Evolutionary conservation across 2,329 filamentous ascomycete genomes (phyloP).

Genomic region (Epichloe uncinata): DNA sequence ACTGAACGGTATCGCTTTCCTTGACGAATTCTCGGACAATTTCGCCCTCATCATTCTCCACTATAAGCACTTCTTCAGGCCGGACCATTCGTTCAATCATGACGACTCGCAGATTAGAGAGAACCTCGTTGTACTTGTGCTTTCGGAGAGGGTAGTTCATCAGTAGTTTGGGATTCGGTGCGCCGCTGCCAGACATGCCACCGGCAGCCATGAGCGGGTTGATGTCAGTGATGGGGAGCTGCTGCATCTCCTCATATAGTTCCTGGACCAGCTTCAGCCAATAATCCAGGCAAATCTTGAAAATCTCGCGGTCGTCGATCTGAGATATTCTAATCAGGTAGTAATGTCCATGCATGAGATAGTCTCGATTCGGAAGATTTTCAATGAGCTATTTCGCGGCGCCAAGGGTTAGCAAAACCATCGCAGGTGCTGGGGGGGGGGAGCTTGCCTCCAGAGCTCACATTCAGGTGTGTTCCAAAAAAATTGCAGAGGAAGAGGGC

Average conservation of each 20-base stretch:
- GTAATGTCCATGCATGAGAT: slow-evolving; percentile 89
- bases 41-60: slow-evolving; percentile 99
- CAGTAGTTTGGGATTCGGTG: slow-evolving; percentile 71
- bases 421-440: background rate
- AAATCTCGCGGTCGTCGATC: slow-evolving; percentile 97
- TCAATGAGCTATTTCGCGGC: slow-evolving; percentile 58
- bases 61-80: slow-evolving; percentile 92
- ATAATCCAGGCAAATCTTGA: slow-evolving; percentile 98
- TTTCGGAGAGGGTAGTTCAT: slow-evolving; percentile 89
- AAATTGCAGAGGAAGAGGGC: slow-evolving; percentile 95
- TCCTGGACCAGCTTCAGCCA: slow-evolving; percentile 98
- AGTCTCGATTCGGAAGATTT: slow-evolving; percentile 89
- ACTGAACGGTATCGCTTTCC: slow-evolving; percentile 95
- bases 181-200: slow-evolving; percentile 63
- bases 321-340: slow-evolving; percentile 97
- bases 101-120: slow-evolving; percentile 86
- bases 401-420: background rate
- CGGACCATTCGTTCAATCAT: slow-evolving; percentile 99
- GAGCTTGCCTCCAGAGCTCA: slow-evolving; percentile 23
- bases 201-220: slow-evolving; percentile 77
- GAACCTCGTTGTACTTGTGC: slow-evolving; percentile 91
- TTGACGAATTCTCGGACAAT: slow-evolving; percentile 99
- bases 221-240: slow-evolving; percentile 81
- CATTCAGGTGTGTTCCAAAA: slow-evolving; percentile 88
- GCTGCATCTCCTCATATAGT: slow-evolving; percentile 97